phyloP scores from a whole-genome alignment of 164 flowering plant genomes.

The Malania oleifera region DNA sequence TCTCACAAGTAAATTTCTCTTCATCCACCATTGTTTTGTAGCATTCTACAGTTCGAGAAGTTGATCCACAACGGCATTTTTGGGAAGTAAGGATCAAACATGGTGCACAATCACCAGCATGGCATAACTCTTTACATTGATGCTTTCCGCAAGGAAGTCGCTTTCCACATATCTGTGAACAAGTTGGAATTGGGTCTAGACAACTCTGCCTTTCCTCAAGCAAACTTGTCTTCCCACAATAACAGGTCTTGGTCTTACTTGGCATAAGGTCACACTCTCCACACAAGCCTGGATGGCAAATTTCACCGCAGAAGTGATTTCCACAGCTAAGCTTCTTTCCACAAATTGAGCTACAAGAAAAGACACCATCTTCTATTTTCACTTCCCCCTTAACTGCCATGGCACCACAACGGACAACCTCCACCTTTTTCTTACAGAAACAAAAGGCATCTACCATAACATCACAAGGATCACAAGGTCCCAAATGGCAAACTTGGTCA shows the following conservation, averaged over 20 bases:
- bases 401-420: slow-evolving; percentile 69
- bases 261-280: slow-evolving; percentile 78
- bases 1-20: slow-evolving; percentile 63
- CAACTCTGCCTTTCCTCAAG: slow-evolving; percentile 57
- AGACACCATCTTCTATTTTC: slow-evolving; percentile 56
- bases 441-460: slow-evolving; percentile 60
- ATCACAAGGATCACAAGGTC: slow-evolving; percentile 70
- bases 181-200: slow-evolving; percentile 79
- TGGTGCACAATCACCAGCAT: slow-evolving; percentile 66
- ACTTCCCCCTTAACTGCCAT: slow-evolving; percentile 77
- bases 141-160: slow-evolving; percentile 67
- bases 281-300: slow-evolving; percentile 90
- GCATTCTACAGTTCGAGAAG: slow-evolving; percentile 73
- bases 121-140: slow-evolving; percentile 64
- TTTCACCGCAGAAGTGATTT: slow-evolving; percentile 61
- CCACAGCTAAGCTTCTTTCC: slow-evolving; percentile 68
- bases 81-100: slow-evolving; percentile 62
- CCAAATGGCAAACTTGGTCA: slow-evolving; percentile 64
- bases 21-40: slow-evolving; percentile 35
- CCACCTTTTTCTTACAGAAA: slow-evolving; percentile 70
- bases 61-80: slow-evolving; percentile 82
- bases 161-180: slow-evolving; percentile 58
- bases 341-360: slow-evolving; percentile 66
- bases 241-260: slow-evolving; percentile 53
- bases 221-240: slow-evolving; percentile 76